These are phyloP conservation scores for Dendrocalamus latiflorus DNA, from an alignment of 202 grass and related monocot genomes.

Conservation along the genomic window DNA sequence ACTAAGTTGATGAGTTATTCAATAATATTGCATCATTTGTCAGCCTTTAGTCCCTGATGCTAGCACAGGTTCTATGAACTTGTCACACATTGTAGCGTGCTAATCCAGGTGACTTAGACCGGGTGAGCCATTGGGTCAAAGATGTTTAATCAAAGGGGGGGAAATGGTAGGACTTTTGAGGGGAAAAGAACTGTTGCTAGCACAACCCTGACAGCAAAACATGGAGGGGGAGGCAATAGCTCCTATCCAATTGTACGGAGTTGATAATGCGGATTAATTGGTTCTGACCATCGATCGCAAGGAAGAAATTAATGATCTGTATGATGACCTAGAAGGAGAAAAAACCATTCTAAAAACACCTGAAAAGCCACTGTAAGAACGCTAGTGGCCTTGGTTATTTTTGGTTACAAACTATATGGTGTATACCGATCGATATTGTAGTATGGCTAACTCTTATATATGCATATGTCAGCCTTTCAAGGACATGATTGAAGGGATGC, in stretches of 20 bases:
- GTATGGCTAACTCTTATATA: no score
- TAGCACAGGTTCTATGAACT: background rate
- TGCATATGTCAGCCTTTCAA: slow-evolving; percentile 61
- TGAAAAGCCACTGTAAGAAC: no score
- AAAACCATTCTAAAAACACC: background rate
- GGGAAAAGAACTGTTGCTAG: no score
- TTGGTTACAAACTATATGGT: no score
- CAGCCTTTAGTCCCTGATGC: slow-evolving; percentile 25
- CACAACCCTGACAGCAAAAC: background rate
- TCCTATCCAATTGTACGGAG: background rate
- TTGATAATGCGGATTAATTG: background rate
- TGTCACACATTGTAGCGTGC: background rate
- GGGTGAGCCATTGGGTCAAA: background rate
- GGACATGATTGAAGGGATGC: slow-evolving; percentile 94
- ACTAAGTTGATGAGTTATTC: background rate
- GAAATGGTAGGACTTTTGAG: no score
- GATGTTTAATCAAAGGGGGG: background rate
- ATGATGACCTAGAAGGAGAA: no score
- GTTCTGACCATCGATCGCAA: no score
- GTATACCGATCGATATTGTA: no score
- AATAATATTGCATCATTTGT: background rate
- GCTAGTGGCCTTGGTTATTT: background rate
- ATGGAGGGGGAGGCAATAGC: background rate
- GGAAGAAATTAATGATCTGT: no score
- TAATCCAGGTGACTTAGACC: background rate